Evolutionary conservation across 1,284 basidiomycete species (phyloP), one percentile per base, ranked within the genome.

Genomic region (Rhodofomes roseus): DNA sequence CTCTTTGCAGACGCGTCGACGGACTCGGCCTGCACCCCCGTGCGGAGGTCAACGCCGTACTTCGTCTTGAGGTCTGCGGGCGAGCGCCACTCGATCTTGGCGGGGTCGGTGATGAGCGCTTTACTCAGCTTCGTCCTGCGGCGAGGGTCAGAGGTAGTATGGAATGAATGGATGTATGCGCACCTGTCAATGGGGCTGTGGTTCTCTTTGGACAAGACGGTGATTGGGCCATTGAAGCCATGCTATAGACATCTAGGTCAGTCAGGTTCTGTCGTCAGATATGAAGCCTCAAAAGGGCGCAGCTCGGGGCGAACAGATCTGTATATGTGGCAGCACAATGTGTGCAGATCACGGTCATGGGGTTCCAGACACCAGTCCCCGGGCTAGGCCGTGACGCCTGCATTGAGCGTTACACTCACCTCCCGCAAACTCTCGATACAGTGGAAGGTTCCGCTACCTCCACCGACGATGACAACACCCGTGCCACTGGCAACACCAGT

Each of bases 71-170:
- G 81, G 67, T 90, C 90, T 22, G 87, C 82, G 14, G 84, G 81
- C 29, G 80, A 85, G 55, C 85, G 85, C 84, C 81, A 94, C 70
- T 91, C 83, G 43, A 95, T 76, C 74, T 95, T 93, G 37, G 83
- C 77, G 1, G 89, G 76, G 66, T 95, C 91, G 22, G 89, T 87
- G 41, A 91, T 82, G 44, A 96, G 83, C 5, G 86, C 87, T 75
- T 98, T 97, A 76, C 93, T 95, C 61, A 97, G 80, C 77, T 93
- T 96, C 50, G 95, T 94, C 60, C 92, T 90, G 60, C 8, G 9
- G 40, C 16, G 48, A 16, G n/a, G 55, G 25, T 48, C 56, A 50
- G 40, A 12, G 3, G 23, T 31, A 18, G 22, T 36, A 8, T 29
- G 18, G 9, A 41, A 22, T 34, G 31, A 48, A 31, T 34, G 23